These are phyloP conservation scores for Vitis rotundifolia DNA, from an alignment of 164 flowering plant genomes.

Conservation along the genomic window DNA sequence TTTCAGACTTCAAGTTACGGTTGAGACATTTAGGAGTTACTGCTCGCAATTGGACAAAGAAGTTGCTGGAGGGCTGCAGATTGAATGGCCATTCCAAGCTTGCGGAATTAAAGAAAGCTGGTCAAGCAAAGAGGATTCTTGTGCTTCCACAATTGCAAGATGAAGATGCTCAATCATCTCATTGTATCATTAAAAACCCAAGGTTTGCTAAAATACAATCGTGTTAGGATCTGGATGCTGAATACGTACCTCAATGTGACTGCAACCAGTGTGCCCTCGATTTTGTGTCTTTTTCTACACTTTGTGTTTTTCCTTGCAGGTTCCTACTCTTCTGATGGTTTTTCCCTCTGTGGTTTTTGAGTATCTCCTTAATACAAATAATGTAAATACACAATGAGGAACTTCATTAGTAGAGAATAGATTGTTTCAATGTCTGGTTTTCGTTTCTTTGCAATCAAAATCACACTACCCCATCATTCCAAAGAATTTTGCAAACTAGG, in stretches of 20 bases:
- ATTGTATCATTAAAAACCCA: neutral
- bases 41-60: constrained; percentile 61
- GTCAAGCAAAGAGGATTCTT: constrained; percentile 53
- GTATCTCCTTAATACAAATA: neutral
- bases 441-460: too few species aligned
- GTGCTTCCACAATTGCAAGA: constrained; percentile 39
- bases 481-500: too few species aligned
- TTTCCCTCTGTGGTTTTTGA: neutral
- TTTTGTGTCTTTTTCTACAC: too few species aligned
- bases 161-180: constrained; percentile 13
- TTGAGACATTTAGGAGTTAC: constrained; percentile 47
- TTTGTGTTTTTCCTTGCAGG: neutral
- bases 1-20: constrained; percentile 75
- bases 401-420: neutral
- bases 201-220: neutral
- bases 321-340: neutral
- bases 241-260: neutral
- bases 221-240: constrained; percentile 1
- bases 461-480: too few species aligned
- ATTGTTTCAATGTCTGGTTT: neutral
- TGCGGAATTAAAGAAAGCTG: constrained; percentile 55
- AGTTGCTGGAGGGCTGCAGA: constrained; percentile 36
- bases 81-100: constrained; percentile 51
- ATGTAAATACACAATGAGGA: neutral
- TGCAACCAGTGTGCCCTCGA: neutral